Evolutionary conservation across 2,329 filamentous ascomycete genomes (phyloP).

Genomic region (Talaromyces sp.): DNA sequence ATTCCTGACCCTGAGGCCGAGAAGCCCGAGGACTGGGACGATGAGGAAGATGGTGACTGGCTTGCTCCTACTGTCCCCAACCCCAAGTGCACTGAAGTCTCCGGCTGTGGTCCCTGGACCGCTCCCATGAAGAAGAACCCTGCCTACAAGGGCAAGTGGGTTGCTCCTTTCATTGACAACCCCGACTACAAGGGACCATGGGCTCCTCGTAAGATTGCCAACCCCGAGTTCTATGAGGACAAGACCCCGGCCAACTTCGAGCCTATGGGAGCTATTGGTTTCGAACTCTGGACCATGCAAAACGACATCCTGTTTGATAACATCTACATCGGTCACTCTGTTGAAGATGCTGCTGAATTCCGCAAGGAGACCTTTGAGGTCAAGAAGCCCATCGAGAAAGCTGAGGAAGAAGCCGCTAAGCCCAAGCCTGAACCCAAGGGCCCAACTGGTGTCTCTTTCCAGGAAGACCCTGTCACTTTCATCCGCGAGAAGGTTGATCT

Average conservation of each 20-base stretch:
- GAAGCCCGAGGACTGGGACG: slow-evolving; percentile 99
- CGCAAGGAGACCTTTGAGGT: slow-evolving; percentile 82
- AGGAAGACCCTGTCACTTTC: slow-evolving; percentile 81
- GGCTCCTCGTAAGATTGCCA: slow-evolving; percentile 92
- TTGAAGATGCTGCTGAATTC: slow-evolving; percentile 85
- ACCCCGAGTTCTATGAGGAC: slow-evolving; percentile 95
- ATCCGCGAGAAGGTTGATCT: slow-evolving; percentile 89
- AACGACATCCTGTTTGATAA: slow-evolving; percentile 98
- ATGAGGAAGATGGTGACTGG: slow-evolving; percentile 99
- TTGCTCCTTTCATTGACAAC: slow-evolving; percentile 88
- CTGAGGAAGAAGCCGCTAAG: slow-evolving; percentile 69
- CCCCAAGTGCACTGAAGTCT: slow-evolving; percentile 88
- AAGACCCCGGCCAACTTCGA: slow-evolving; percentile 95
- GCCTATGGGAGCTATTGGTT: slow-evolving; percentile 96
- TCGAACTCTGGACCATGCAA: slow-evolving; percentile 99
- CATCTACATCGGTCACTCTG: slow-evolving; percentile 98
- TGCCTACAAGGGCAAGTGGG: slow-evolving; percentile 98
- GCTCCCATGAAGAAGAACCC: slow-evolving; percentile 92
- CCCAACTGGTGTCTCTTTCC: slow-evolving; percentile 67
- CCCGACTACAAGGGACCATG: slow-evolving; percentile 95
- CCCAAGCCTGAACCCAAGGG: slow-evolving; percentile 62
- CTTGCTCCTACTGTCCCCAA: slow-evolving; percentile 83
- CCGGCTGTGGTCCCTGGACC: slow-evolving; percentile 90
- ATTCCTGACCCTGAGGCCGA: slow-evolving; percentile 88
- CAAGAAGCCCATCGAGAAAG: slow-evolving; percentile 79